Percentiles rank a stretch among this genome's conserved stretches.
phyloP scores from a whole-genome alignment of 2,329 filamentous ascomycete genomes.

The Aurifilum marmelostoma region DNA sequence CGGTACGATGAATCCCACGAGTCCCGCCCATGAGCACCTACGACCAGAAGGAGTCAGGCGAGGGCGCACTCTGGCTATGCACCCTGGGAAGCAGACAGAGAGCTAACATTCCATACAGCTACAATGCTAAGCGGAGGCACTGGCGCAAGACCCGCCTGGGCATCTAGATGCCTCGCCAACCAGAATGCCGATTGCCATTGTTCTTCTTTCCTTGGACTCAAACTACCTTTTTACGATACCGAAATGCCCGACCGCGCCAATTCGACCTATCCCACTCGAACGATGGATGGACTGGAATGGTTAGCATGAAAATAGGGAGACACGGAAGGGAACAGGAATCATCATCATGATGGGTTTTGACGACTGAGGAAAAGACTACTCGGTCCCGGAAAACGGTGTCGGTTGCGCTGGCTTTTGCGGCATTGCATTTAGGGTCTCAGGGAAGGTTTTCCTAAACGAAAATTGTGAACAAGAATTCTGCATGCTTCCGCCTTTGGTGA shows the following conservation, averaged over 20 bases:
- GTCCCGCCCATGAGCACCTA: not conserved
- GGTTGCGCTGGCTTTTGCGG: constrained; percentile 27
- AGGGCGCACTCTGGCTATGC: not conserved
- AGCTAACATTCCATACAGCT: constrained; percentile 60
- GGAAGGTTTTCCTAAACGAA: constrained; percentile 23
- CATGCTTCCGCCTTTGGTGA: not conserved
- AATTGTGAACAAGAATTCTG: constrained; percentile 21
- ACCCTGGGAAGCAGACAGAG: constrained; percentile 17
- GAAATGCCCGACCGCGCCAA: constrained; percentile 13
- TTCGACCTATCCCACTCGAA: constrained; percentile 34
- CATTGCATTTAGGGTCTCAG: constrained; percentile 30
- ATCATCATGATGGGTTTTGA: constrained; percentile 28
- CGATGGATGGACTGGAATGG: constrained; percentile 30
- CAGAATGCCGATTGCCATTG: constrained; percentile 28
- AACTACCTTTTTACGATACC: constrained; percentile 24
- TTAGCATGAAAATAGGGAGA: constrained; percentile 19
- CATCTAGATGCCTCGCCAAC: constrained; percentile 74
- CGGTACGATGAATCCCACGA: constrained; percentile 67
- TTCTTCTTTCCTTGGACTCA: constrained; percentile 33
- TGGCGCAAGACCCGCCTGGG: constrained; percentile 99
- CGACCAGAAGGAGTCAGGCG: not conserved
- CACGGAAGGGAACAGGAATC: constrained; percentile 23
- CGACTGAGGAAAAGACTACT: constrained; percentile 24
- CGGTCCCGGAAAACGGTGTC: constrained; percentile 29
- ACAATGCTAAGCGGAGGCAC: constrained; percentile 99